Conservation (phyloP, 2,329 filamentous ascomycete genomes). For the Lasiodiplodia hormozganensis region DNA sequence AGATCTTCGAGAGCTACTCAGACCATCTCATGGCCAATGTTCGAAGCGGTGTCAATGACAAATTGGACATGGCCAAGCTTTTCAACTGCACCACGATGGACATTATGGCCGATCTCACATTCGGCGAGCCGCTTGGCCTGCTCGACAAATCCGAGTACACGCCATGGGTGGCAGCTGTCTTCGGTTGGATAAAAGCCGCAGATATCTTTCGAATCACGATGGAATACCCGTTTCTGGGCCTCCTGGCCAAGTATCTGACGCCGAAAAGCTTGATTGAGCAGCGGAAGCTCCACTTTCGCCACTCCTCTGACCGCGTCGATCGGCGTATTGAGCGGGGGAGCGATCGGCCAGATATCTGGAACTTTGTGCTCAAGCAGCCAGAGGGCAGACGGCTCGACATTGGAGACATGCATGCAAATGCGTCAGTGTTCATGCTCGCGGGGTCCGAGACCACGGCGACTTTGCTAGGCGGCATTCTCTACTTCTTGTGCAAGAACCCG, state of each 20-base stretch:
- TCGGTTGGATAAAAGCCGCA: slow-evolving; percentile 34
- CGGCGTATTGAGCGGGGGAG: slow-evolving; percentile 35
- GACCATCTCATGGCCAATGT: slow-evolving; percentile 36
- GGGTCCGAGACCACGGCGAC: slow-evolving; percentile 56
- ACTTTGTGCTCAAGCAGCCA: slow-evolving; percentile 44
- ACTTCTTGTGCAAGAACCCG: slow-evolving; percentile 39
- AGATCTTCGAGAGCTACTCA: slow-evolving; percentile 43
- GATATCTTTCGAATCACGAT: not conserved
- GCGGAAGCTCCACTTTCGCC: not conserved
- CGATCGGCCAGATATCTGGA: slow-evolving; percentile 45
- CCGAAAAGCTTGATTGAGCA: not conserved
- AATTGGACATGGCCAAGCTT: slow-evolving; percentile 15
- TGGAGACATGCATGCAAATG: slow-evolving; percentile 46
- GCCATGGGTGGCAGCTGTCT: slow-evolving; percentile 43
- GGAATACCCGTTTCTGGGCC: not conserved
- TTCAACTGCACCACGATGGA: slow-evolving; percentile 39
- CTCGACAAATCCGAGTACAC: slow-evolving; percentile 39
- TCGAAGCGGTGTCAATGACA: not conserved
- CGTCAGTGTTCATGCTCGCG: slow-evolving; percentile 49
- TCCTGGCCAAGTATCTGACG: not conserved
- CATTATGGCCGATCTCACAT: slow-evolving; percentile 43
- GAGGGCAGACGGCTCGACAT: slow-evolving; percentile 36
- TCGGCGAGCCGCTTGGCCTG: slow-evolving; percentile 42
- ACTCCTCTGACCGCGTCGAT: slow-evolving; percentile 32
- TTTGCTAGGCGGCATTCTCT: slow-evolving; percentile 48